A percentile compares a stretch with the other conserved stretches of the same genome.
phyloP scores from a whole-genome alignment of 805 yeast species.

The Candida pini region DNA sequence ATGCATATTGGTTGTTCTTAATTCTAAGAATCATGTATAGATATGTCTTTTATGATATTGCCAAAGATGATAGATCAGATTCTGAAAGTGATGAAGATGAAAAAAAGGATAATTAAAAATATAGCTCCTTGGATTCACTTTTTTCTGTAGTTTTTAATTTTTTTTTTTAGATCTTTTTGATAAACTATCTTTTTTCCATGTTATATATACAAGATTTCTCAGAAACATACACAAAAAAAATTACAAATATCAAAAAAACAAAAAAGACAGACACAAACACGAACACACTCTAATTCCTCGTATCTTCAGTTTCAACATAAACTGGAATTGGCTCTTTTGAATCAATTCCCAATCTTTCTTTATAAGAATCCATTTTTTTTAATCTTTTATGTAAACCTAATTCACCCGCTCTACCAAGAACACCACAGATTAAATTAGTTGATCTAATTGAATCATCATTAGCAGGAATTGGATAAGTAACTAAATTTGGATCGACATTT shows the following conservation, averaged over 20 bases:
- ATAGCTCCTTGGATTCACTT: no score
- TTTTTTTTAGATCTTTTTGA: no score
- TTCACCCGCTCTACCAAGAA: conserved; percentile 80
- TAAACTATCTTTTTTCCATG: no score
- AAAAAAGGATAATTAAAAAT: no score
- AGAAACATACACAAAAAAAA: no score
- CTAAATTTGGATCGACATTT: conserved; percentile 81
- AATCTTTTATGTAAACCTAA: conserved; percentile 62
- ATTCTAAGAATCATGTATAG: conserved; percentile 75
- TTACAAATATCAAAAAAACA: conserved; percentile 17
- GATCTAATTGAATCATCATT: conserved; percentile 89
- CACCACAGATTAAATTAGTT: conserved; percentile 73
- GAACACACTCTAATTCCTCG: not conserved
- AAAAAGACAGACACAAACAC: not conserved
- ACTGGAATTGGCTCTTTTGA: conserved; percentile 12
- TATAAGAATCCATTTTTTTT: conserved; percentile 30
- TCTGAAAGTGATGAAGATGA: conserved; percentile 58
- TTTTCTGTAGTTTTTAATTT: no score
- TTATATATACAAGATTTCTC: no score
- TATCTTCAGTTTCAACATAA: conserved; percentile 2
- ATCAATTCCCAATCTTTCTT: conserved; percentile 24
- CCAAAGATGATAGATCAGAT: conserved; percentile 83
- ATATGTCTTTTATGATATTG: conserved; percentile 50
- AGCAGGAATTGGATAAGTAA: conserved; percentile 94
- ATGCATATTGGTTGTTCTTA: conserved; percentile 80